These are phyloP conservation scores for Aquilaria agallochum DNA, from an alignment of 441 rosid genomes.

Conservation along the genomic window DNA sequence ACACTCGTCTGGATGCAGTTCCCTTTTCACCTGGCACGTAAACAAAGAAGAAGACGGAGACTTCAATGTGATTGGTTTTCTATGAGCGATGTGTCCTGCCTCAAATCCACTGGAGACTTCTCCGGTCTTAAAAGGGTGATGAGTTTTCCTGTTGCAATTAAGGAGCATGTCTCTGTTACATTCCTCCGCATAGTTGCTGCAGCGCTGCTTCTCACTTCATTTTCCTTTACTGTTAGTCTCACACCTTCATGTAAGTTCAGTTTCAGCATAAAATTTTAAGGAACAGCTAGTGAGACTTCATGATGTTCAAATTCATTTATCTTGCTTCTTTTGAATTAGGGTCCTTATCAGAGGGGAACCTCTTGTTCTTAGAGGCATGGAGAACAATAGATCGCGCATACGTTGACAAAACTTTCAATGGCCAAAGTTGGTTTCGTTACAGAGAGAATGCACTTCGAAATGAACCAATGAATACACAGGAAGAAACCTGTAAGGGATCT, in stretches of 20 bases:
- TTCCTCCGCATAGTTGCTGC: constrained; percentile 38
- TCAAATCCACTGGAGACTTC: constrained; percentile 21
- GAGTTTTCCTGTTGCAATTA: constrained; percentile 27
- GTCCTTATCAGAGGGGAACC: constrained; percentile 77
- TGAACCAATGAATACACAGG: constrained; percentile 83
- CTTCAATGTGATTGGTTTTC: constrained; percentile 15
- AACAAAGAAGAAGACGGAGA: constrained; percentile 15
- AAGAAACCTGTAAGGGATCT: constrained; percentile 70
- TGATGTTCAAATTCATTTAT: constrained; percentile 6
- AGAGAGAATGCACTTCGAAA: constrained; percentile 87
- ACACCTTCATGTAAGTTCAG: constrained; percentile 58
- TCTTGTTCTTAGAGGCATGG: constrained; percentile 91
- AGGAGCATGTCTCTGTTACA: constrained; percentile 31
- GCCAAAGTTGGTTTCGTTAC: constrained; percentile 97
- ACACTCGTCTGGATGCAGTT: constrained; percentile 11
- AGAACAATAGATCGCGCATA: constrained; percentile 94
- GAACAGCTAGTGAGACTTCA: background rate
- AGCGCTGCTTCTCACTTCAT: constrained; percentile 49
- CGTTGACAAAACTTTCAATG: constrained; percentile 86
- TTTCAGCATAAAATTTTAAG: constrained; percentile 7
- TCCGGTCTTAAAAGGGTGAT: constrained; percentile 16
- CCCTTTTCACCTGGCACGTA: constrained; percentile 2
- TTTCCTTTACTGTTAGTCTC: constrained; percentile 41
- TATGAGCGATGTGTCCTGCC: constrained; percentile 12
- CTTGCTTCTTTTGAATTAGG: constrained; percentile 29